Evolutionary conservation across 805 yeast genomes (phyloP).

Genomic region (Danielia reshetovae): DNA sequence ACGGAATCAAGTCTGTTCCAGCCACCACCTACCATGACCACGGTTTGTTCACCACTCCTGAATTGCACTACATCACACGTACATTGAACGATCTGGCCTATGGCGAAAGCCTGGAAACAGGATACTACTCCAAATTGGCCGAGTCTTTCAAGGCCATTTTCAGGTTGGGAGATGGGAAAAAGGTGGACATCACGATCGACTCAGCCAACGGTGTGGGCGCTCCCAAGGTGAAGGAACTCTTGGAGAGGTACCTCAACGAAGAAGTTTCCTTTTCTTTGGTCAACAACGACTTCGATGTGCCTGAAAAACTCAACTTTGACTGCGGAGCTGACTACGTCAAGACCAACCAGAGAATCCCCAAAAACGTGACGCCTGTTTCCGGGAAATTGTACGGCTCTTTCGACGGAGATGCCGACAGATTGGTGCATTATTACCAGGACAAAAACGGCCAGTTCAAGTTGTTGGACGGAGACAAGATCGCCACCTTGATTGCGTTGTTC

Average conservation of each 20-base stretch:
- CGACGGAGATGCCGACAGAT: conserved; percentile 97
- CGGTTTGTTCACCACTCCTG: conserved; percentile 87
- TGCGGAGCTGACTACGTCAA: conserved; percentile 98
- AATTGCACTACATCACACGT: conserved; percentile 82
- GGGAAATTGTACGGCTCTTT: conserved; percentile 69
- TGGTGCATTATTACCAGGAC: conserved; percentile 69
- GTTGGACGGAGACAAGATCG: conserved; percentile 91
- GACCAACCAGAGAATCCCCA: conserved; percentile 78
- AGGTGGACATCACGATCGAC: conserved; percentile 63
- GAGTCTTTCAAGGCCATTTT: conserved; percentile 47
- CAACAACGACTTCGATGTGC: conserved; percentile 52
- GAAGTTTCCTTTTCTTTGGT: conserved; percentile 41
- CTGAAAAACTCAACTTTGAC: conserved; percentile 60
- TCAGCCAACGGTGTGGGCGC: conserved; percentile 98
- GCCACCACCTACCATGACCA: conserved; percentile 45
- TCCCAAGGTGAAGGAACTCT: conserved; percentile 55
- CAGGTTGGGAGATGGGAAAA: conserved; percentile 14
- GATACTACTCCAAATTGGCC: conserved; percentile 66
- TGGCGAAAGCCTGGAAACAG: conserved; percentile 61
- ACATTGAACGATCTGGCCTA: conserved; percentile 60
- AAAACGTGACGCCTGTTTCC: conserved; percentile 45
- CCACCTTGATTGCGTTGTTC: conserved; percentile 74
- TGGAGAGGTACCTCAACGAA: conserved; percentile 36
- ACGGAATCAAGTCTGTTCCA: conserved; percentile 53
- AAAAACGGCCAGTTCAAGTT: conserved; percentile 42